phyloP scores from a whole-genome alignment of 2,329 filamentous ascomycete species.

The Colletotrichum australisinense region DNA sequence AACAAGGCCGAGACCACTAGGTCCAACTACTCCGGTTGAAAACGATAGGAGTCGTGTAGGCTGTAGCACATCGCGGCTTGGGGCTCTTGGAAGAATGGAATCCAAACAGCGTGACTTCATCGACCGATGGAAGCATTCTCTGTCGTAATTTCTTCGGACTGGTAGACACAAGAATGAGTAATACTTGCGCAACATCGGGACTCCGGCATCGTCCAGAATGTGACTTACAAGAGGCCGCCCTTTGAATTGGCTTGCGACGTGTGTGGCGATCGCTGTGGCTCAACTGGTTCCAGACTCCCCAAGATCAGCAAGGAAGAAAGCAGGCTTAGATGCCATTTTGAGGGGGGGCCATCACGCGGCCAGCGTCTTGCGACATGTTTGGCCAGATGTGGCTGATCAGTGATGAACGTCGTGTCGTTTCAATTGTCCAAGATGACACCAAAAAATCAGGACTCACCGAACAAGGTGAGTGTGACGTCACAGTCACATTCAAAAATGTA shows the following conservation, averaged over 20 bases:
- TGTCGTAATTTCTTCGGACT: neutral
- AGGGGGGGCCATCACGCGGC: slow-evolving; percentile 27
- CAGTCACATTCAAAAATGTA: slow-evolving; percentile 12
- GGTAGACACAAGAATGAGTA: neutral
- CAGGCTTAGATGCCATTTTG: neutral
- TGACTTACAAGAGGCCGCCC: neutral
- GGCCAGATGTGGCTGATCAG: slow-evolving; percentile 18
- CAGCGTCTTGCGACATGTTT: slow-evolving; percentile 2
- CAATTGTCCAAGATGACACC: neutral
- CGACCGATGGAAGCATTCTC: neutral
- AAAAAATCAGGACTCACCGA: neutral
- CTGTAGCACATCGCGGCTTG: neutral
- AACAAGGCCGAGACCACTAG: neutral
- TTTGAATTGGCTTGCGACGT: neutral
- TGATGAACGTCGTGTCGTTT: slow-evolving; percentile 10
- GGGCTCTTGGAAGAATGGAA: neutral
- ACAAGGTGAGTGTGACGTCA: slow-evolving; percentile 27
- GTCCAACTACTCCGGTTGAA: neutral
- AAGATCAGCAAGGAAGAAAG: slow-evolving; percentile 5
- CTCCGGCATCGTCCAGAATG: slow-evolving; percentile 2
- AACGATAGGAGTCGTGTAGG: too few species aligned
- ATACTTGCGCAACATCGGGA: slow-evolving; percentile 8
- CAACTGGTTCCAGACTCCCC: slow-evolving; percentile 8
- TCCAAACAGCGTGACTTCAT: neutral
- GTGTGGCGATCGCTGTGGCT: slow-evolving; percentile 34